A percentile compares a stretch with the other conserved stretches of the same genome.
Conservation (phyloP, 495 filamentous ascomycete genomes). For the Trichodelitschia bisporula region DNA sequence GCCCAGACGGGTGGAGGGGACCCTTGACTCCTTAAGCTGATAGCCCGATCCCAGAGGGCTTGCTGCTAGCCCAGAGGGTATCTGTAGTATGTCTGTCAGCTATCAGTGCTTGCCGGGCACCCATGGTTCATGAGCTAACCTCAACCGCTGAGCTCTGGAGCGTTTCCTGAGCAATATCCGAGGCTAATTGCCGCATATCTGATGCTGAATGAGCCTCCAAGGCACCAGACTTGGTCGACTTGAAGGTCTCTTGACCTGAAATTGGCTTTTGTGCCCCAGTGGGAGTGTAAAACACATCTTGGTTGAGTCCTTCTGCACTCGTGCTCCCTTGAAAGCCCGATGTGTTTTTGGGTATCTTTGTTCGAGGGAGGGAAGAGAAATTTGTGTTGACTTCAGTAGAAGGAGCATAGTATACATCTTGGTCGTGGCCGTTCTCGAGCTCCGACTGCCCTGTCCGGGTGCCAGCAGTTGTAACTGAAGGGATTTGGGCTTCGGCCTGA, state of each 20-base stretch:
- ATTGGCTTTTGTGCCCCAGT: slow-evolving; percentile 26
- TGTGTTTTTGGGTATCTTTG: slow-evolving; percentile 31
- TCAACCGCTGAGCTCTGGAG: too few species aligned
- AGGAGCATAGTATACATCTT: slow-evolving; percentile 34
- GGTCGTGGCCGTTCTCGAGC: slow-evolving; percentile 10
- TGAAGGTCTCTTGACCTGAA: slow-evolving; percentile 2
- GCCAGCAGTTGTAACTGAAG: background rate
- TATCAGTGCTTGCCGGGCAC: too few species aligned
- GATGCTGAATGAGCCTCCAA: slow-evolving; percentile 4
- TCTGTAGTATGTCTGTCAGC: too few species aligned
- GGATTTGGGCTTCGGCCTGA: background rate
- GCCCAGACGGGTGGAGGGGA: slow-evolving; percentile 68
- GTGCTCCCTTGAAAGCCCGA: slow-evolving; percentile 20
- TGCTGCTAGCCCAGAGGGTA: slow-evolving; percentile 8
- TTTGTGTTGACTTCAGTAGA: slow-evolving; percentile 21
- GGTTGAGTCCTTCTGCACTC: slow-evolving; percentile 31
- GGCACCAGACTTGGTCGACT: background rate
- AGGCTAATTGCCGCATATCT: slow-evolving; percentile 14
- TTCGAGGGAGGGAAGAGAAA: slow-evolving; percentile 28
- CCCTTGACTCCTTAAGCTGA: slow-evolving; percentile 65
- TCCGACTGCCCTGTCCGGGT: background rate
- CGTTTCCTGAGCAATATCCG: slow-evolving; percentile 15
- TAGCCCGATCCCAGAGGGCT: slow-evolving; percentile 20
- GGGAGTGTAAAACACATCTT: slow-evolving; percentile 34
- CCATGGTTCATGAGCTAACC: too few species aligned